A percentile compares a stretch with the other conserved stretches of the same genome.
These are phyloP conservation scores for Penstemon eatonii DNA, from an alignment of 257 asterid genomes.

Conservation along the genomic window DNA sequence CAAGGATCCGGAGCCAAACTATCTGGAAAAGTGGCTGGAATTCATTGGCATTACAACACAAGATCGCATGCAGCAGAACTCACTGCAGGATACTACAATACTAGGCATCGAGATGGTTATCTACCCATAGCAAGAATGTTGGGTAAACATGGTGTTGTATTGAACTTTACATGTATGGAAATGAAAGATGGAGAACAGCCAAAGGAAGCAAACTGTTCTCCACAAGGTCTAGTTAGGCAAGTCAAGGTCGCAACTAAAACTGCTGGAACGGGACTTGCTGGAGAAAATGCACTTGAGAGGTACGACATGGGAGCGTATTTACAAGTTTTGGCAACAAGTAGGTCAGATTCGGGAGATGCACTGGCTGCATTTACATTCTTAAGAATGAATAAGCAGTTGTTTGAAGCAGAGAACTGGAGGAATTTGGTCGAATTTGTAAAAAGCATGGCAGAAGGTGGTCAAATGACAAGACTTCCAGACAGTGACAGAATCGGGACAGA, in stretches of 20 bases:
- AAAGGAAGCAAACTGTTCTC: slow-evolving; percentile 65
- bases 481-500: slow-evolving; percentile 67
- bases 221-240: slow-evolving; percentile 87
- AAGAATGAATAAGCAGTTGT: slow-evolving; percentile 75
- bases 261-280: slow-evolving; percentile 68
- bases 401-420: slow-evolving; percentile 81
- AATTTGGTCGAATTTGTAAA: slow-evolving; percentile 70
- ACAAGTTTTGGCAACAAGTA: slow-evolving; percentile 71
- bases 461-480: slow-evolving; percentile 49
- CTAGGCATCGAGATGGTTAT: slow-evolving; percentile 74
- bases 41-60: slow-evolving; percentile 88
- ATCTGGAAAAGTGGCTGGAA: slow-evolving; percentile 91
- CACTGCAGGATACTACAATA: slow-evolving; percentile 90
- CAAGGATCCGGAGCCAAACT: slow-evolving; percentile 72
- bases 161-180: slow-evolving; percentile 94
- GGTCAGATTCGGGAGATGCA: slow-evolving; percentile 65
- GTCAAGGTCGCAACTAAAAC: slow-evolving; percentile 74
- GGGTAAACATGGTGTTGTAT: slow-evolving; percentile 57
- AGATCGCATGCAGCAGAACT: slow-evolving; percentile 91
- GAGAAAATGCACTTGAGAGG: slow-evolving; percentile 93
- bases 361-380: slow-evolving; percentile 78
- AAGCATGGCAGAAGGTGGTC: slow-evolving; percentile 74
- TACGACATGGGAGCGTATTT: slow-evolving; percentile 69
- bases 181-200: slow-evolving; percentile 91
- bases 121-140: slow-evolving; percentile 81